These are phyloP conservation scores for Tremella fuciformis DNA, from an alignment of 768 basidiomycete genomes.

Conservation along the genomic window DNA sequence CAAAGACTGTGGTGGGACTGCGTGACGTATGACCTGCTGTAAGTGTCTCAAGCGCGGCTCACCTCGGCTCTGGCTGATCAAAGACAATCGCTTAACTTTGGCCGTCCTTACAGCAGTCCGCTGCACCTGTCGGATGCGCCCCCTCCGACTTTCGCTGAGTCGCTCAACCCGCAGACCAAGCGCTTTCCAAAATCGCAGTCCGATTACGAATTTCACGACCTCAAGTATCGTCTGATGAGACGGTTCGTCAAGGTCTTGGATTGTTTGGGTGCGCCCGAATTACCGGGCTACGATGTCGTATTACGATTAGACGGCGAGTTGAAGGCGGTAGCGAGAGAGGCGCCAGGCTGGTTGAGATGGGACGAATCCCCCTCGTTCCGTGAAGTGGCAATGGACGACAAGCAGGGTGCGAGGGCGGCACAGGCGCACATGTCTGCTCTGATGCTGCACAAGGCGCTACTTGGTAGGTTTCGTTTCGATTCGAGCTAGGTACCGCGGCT, in stretches of 20 bases:
- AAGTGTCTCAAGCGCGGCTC: background rate
- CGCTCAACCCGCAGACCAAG: background rate
- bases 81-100: conserved; percentile 11
- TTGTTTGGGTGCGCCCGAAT: conserved; percentile 9
- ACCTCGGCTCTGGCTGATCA: background rate
- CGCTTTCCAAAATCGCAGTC: background rate
- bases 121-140: conserved; percentile 3
- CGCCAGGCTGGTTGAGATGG: conserved; percentile 7
- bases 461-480: background rate
- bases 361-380: background rate
- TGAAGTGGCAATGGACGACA: conserved; percentile 5
- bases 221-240: conserved; percentile 4
- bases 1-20: conserved; percentile 9
- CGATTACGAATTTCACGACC: conserved; percentile 1
- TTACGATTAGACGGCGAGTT: conserved; percentile 5
- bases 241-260: conserved; percentile 3
- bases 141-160: background rate
- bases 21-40: conserved; percentile 10
- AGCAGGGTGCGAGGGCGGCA: background rate
- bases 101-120: conserved; percentile 2
- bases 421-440: conserved; percentile 3
- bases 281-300: conserved; percentile 5
- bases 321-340: background rate
- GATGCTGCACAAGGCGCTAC: conserved; percentile 8
- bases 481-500: background rate